Evolutionary conservation across 345 rosid species (phyloP), one percentile per base, ranked within the genome.

Genomic region (Arabis hirsuta): DNA sequence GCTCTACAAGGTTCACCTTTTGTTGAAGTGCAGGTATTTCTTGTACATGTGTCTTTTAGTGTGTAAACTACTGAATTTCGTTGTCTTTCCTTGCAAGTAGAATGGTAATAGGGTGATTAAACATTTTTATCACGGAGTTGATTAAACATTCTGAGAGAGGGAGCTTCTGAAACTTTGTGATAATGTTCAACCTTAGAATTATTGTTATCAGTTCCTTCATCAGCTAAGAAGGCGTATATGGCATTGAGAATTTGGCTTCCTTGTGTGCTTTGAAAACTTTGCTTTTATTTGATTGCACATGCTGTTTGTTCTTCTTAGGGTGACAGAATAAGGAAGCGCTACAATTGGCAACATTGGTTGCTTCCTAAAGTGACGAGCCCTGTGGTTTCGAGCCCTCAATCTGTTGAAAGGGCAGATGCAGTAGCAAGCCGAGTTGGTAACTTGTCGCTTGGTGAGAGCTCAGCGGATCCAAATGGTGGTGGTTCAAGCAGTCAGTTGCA

Each of bases 11-110:
- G 55, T 68, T 92, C 96, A 51, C 55, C 76, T 26, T 57, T 72
- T 59, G 84, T 92, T 65, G 96, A 92, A 90, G 87, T 92, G 14
- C 88, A 90, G 95, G 98, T 92, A 83, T 54, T 12, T 43, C 34
- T 43, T 44, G 14, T 66, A 20, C 20, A 7, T 50, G 7, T 53
- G 11, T 52, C 27, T 45, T 41, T 16, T 9, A 19, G 14, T 26
- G 36, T 46, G 57, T 47, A 1, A 43, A 53, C 12, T 24, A 24
- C 10, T 62, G 56, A 45, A 36, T 46, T 51, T 9, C 51, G 27
- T 61, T 12, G 52, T 29, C 29, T 55, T 29, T 58, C 36, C 48
- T 42, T 53, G 36, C 62, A 14, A 45, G 31, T 55, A 55, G 57
- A 26, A 27, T 45, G 24, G 50, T 45, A 19, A 7, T 38, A 10